These are phyloP conservation scores for Flammula alnicola DNA, from an alignment of 1,284 basidiomycete species.

Conservation along the genomic window DNA sequence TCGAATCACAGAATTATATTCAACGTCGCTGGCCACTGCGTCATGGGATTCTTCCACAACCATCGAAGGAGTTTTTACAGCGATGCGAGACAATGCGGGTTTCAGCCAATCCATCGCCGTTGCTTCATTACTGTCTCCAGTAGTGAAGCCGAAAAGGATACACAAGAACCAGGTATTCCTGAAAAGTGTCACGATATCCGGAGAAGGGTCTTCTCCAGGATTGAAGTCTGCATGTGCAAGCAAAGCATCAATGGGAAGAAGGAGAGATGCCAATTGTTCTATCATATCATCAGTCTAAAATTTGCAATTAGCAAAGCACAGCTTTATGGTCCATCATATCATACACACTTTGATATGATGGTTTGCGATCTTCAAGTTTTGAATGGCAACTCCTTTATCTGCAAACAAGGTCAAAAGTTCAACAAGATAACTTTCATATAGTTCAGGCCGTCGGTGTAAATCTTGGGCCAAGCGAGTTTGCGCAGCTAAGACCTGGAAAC, in stretches of 20 bases:
- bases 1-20: constrained; percentile 93
- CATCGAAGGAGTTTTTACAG: constrained; percentile 86
- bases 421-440: constrained; percentile 81
- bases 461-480: constrained; percentile 88
- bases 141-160: constrained; percentile 80
- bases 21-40: constrained; percentile 87
- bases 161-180: constrained; percentile 96
- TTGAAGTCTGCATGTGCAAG: constrained; percentile 79
- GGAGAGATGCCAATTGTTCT: constrained; percentile 82
- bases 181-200: constrained; percentile 82
- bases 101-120: constrained; percentile 77
- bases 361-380: constrained; percentile 74
- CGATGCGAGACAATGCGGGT: constrained; percentile 81
- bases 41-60: constrained; percentile 86
- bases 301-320: constrained; percentile 13
- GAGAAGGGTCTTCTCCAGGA: constrained; percentile 60
- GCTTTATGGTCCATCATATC: constrained; percentile 3
- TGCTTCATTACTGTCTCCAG: constrained; percentile 51
- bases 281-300: constrained; percentile 81
- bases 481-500: constrained; percentile 74
- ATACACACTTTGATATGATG: constrained; percentile 64
- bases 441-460: constrained; percentile 70
- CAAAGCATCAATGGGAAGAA: constrained; percentile 90
- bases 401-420: constrained; percentile 88
- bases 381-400: constrained; percentile 92